A percentile compares a stretch with the other conserved stretches of the same genome.
These are phyloP conservation scores for Phytopythium vexans DNA, from an alignment of 352 stramenopile genomes.

Conservation along the genomic window DNA sequence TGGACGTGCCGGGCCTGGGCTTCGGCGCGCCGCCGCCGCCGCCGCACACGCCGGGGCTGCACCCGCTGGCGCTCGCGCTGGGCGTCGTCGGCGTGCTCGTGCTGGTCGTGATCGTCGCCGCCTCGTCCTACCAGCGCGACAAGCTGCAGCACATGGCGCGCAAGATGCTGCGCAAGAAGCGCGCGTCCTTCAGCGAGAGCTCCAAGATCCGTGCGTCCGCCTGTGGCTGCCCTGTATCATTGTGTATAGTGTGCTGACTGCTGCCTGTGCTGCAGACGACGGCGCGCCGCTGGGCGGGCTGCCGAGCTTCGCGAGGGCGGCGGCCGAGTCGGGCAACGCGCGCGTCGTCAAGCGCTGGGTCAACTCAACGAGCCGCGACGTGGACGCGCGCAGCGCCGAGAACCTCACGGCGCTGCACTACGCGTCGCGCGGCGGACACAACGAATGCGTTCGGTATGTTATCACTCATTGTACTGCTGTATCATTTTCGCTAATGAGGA, in stretches of 20 bases:
- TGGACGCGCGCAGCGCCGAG: slow-evolving; percentile 66
- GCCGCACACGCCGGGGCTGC: slow-evolving; percentile 24
- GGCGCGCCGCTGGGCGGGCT: slow-evolving; percentile 35
- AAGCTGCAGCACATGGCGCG: slow-evolving; percentile 77
- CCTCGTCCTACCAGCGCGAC: slow-evolving; percentile 78
- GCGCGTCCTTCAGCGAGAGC: slow-evolving; percentile 28
- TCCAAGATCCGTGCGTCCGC: slow-evolving; percentile 33
- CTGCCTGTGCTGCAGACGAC: slow-evolving; percentile 13
- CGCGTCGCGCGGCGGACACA: slow-evolving; percentile 65
- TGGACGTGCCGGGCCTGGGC: no score
- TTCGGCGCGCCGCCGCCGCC: not conserved
- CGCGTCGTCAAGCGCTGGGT: slow-evolving; percentile 83
- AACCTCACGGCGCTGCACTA: slow-evolving; percentile 85
- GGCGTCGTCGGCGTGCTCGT: slow-evolving; percentile 54
- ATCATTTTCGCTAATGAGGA: not conserved
- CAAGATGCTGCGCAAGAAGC: slow-evolving; percentile 74
- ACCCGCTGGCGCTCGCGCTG: slow-evolving; percentile 65
- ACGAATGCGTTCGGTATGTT: slow-evolving; percentile 62
- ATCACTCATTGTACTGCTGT: not conserved
- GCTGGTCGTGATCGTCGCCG: slow-evolving; percentile 61
- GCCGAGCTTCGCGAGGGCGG: slow-evolving; percentile 59
- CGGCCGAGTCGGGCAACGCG: slow-evolving; percentile 67
- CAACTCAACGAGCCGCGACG: slow-evolving; percentile 56
- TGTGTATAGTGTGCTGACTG: not conserved
- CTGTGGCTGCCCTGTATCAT: not conserved